A percentile compares a stretch with the other conserved stretches of the same genome.
Evolutionary conservation across 176 grass and related monocot species (phyloP).

Genomic region (Oryza brachyantha): DNA sequence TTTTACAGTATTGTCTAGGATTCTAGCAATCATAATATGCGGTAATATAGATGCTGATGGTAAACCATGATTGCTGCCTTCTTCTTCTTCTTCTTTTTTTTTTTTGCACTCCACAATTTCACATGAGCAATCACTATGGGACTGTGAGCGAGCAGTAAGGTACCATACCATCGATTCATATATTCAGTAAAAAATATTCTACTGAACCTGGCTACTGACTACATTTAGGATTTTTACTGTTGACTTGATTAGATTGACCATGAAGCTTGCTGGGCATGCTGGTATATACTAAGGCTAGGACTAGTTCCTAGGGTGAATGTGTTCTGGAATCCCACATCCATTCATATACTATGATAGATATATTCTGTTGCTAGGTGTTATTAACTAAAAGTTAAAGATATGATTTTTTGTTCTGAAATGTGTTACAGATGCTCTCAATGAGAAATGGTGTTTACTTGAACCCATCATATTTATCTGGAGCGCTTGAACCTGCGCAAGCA

Average conservation of each 20-base stretch:
- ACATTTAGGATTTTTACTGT: not conserved
- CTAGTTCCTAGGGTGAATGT: not conserved
- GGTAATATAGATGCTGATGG: not conserved
- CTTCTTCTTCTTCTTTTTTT: too few species aligned
- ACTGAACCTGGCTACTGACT: not conserved
- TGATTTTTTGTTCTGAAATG: not conserved
- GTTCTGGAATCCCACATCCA: not conserved
- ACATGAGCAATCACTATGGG: not conserved
- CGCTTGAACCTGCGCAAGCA: conserved; percentile 64
- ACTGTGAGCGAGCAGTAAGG: not conserved
- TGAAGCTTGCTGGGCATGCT: not conserved
- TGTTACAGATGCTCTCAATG: conserved; percentile 83
- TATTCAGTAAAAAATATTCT: not conserved
- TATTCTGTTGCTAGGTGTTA: not conserved
- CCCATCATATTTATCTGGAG: conserved; percentile 66
- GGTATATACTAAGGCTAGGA: not conserved
- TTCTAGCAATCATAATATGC: not conserved
- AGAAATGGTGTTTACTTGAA: conserved; percentile 87
- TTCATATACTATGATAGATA: conserved; percentile 2
- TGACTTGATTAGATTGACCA: not conserved
- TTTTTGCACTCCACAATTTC: not conserved
- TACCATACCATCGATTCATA: not conserved
- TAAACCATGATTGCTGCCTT: conserved; percentile 13
- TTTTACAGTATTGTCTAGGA: not conserved
- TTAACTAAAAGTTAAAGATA: not conserved